Evolutionary conservation across 2,329 filamentous ascomycete species (phyloP).

Genomic region (Zopfia rhizophila): DNA sequence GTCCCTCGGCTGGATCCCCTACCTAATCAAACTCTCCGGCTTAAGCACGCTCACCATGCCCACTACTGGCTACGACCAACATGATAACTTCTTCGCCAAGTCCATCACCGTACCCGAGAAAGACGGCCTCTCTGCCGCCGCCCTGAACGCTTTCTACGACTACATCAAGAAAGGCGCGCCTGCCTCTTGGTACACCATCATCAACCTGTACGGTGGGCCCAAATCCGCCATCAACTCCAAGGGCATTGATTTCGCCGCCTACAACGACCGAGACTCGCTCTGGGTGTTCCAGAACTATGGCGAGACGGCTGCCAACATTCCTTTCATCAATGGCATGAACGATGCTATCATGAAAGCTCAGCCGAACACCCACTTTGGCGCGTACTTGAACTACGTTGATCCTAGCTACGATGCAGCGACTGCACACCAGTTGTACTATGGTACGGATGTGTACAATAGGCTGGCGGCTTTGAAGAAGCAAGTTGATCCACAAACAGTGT

Average conservation of each 20-base stretch:
- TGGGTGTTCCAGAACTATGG: slow-evolving; percentile 54
- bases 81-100: slow-evolving; percentile 55
- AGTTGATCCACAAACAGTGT: slow-evolving; percentile 52
- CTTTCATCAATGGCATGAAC: slow-evolving; percentile 57
- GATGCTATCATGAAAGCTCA: slow-evolving; percentile 51
- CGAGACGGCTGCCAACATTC: slow-evolving; percentile 32
- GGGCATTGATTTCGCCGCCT: slow-evolving; percentile 45
- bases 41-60: slow-evolving; percentile 38
- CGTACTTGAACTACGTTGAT: slow-evolving; percentile 67
- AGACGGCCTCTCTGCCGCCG: slow-evolving; percentile 37
- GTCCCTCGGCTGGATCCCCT: slow-evolving; percentile 49
- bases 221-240: slow-evolving; percentile 49
- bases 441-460: slow-evolving; percentile 46
- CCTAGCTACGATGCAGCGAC: slow-evolving; percentile 57
- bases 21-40: slow-evolving; percentile 55
- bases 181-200: slow-evolving; percentile 47
- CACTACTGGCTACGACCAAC: slow-evolving; percentile 47
- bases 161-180: slow-evolving; percentile 40
- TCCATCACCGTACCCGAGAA: slow-evolving; percentile 53
- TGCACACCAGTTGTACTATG: slow-evolving; percentile 64
- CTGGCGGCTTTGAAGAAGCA: slow-evolving; percentile 52
- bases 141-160: slow-evolving; percentile 41
- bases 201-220: slow-evolving; percentile 53
- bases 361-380: slow-evolving; percentile 55
- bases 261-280: slow-evolving; percentile 48